A percentile compares a stretch with the other conserved stretches of the same genome.
These are phyloP conservation scores for Hanseniaspora vineae DNA, from an alignment of 805 yeast genomes.

Conservation along the genomic window DNA sequence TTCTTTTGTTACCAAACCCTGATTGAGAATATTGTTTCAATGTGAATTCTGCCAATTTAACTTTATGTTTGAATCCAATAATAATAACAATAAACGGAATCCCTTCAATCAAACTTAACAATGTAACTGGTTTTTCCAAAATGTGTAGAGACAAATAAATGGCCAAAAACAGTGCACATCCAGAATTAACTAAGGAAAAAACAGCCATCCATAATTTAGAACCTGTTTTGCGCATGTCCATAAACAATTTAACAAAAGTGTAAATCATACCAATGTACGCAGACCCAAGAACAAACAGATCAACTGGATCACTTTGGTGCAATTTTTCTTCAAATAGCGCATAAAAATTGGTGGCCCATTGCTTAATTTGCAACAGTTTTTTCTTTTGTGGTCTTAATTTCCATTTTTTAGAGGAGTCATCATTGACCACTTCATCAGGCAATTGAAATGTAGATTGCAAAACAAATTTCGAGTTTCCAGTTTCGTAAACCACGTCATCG, in stretches of 20 bases:
- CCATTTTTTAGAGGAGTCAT: slow-evolving; percentile 34
- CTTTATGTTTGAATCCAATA: slow-evolving; percentile 82
- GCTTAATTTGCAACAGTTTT: slow-evolving; percentile 43
- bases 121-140: slow-evolving; percentile 49
- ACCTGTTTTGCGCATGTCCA: slow-evolving; percentile 65
- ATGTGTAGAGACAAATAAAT: slow-evolving; percentile 45
- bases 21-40: slow-evolving; percentile 25
- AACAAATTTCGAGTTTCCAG: slow-evolving; percentile 13
- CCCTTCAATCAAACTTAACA: slow-evolving; percentile 75
- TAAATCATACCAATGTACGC: slow-evolving; percentile 86
- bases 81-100: slow-evolving; percentile 86
- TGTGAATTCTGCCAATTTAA: slow-evolving; percentile 53
- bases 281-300: slow-evolving; percentile 59
- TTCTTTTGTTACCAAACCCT: slow-evolving; percentile 20
- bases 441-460: slow-evolving; percentile 9
- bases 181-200: slow-evolving; percentile 64
- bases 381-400: slow-evolving; percentile 42
- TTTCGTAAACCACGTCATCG: slow-evolving; percentile 20
- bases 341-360: slow-evolving; percentile 31
- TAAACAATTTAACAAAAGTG: slow-evolving; percentile 60
- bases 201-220: slow-evolving; percentile 81
- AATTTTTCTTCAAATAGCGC: slow-evolving; percentile 33
- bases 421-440: too few species aligned
- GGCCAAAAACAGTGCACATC: slow-evolving; percentile 76
- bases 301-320: slow-evolving; percentile 72